A percentile compares a stretch with the other conserved stretches of the same genome.
Conservation (phyloP, 805 yeast species). For the Ogataea salicorniae region DNA sequence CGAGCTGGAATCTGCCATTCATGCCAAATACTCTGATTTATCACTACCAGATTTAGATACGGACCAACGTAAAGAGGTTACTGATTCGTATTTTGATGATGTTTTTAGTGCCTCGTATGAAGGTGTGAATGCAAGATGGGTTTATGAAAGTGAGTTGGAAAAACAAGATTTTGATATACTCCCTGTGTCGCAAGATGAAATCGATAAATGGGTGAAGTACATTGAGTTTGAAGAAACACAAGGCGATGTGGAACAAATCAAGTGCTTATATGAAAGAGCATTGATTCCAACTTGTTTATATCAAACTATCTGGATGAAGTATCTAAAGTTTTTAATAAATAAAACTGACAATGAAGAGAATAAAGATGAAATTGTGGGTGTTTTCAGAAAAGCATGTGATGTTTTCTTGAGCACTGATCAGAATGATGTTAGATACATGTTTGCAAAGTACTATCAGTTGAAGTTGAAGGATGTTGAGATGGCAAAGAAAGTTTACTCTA, state of each 20-base stretch:
- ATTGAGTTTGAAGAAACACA: slow-evolving; percentile 40
- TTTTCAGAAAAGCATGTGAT: slow-evolving; percentile 50
- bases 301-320: slow-evolving; percentile 65
- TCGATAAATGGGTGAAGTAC: slow-evolving; percentile 58
- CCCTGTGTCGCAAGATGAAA: slow-evolving; percentile 38
- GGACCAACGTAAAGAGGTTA: slow-evolving; percentile 19
- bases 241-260: slow-evolving; percentile 29
- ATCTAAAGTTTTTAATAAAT: slow-evolving; percentile 46
- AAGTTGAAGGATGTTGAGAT: slow-evolving; percentile 14
- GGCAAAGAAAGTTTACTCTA: slow-evolving; percentile 17
- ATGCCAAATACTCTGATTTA: slow-evolving; percentile 7
- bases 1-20: slow-evolving; percentile 26
- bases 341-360: slow-evolving; percentile 28
- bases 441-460: slow-evolving; percentile 22
- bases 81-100: slow-evolving; percentile 40
- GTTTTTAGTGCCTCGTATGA: slow-evolving; percentile 44
- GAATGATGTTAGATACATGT: slow-evolving; percentile 25
- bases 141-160: slow-evolving; percentile 60
- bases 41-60: slow-evolving; percentile 11
- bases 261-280: slow-evolving; percentile 63
- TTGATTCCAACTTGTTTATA: slow-evolving; percentile 61
- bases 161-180: slow-evolving; percentile 51
- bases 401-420: slow-evolving; percentile 29
- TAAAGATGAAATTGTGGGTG: slow-evolving; percentile 24
- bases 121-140: slow-evolving; percentile 60